Evolutionary conservation across 805 yeast species (phyloP), one percentile per base, ranked within the genome.

Genomic region (Komagataella ulmi): DNA sequence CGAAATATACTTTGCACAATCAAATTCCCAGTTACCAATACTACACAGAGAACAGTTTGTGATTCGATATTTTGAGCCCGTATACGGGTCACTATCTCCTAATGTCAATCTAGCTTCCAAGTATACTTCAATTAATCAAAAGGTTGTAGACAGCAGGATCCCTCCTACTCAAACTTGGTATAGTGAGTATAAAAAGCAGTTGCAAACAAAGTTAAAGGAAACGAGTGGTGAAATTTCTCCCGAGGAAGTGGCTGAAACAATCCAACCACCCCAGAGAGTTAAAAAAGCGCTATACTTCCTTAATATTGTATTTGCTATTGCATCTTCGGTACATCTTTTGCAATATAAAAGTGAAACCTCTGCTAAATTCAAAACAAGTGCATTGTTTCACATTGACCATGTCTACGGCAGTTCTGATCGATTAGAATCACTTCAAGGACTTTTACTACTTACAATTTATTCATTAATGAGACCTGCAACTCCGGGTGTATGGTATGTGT

Each of bases 401-500:
- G 77, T 83, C 1, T 79, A 80, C 61, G 63, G 72, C 3, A 73
- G 86, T 1, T 55, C 68, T 0, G 85, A 88, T 57, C 73, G 83
- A 47, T 66, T 88, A 44, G 95, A 86, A 58, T 74, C 85, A 1
- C 64, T 89, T 3, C 91, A 85, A 60, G 89, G 90, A 0, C 69
- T 86, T 12, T 62, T 89, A 17, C 68, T 87, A 12, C 66, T 85
- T 46, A 79, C 91, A 0, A 61, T 83, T 3, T 89, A 85, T 61
- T 80, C 95, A 0, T 73, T 84, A 40, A 88, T 89, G 96, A 74
- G 96, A 53, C 97, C 97, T 0, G 82, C 91, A 1, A 78, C 79
- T 12, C 96, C 96, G 0, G 93, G 96, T 3, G 88, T 87, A n/a
- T 89, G 97, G 97, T 87, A 87, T 62, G 79, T 85, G 3, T 68